Evolutionary conservation across 768 basidiomycete species (phyloP).

Genomic region (Leucocoprinus leucothites): DNA sequence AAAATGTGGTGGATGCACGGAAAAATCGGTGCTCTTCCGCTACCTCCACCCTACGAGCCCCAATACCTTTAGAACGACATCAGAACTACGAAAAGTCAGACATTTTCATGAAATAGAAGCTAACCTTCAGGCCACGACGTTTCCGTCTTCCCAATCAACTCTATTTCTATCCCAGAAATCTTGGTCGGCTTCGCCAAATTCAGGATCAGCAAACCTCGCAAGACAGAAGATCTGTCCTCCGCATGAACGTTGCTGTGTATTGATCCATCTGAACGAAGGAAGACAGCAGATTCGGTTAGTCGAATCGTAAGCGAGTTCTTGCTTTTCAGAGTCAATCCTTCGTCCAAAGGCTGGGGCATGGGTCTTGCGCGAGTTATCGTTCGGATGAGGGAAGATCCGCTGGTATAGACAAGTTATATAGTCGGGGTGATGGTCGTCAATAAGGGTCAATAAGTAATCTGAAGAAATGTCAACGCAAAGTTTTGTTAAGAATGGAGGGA

Average conservation of each 20-base stretch:
- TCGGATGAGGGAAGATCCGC: background rate
- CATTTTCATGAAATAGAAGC: conserved; percentile 19
- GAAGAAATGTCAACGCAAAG: too few relatives aligned
- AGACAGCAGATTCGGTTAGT: conserved; percentile 73
- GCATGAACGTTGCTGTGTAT: conserved; percentile 19
- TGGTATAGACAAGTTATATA: background rate
- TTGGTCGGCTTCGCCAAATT: conserved; percentile 71
- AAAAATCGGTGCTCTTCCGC: conserved; percentile 77
- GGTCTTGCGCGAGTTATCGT: background rate
- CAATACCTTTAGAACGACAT: conserved; percentile 45
- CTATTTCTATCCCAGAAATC: conserved; percentile 82
- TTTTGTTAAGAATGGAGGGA: too few relatives aligned
- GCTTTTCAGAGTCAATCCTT: conserved; percentile 13
- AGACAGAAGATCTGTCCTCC: conserved; percentile 43
- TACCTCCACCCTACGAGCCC: conserved; percentile 70
- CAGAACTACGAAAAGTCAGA: background rate
- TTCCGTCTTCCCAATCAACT: conserved; percentile 66
- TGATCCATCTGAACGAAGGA: conserved; percentile 51
- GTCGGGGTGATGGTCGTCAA: background rate
- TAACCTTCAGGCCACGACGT: conserved; percentile 88
- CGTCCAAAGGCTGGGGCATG: background rate
- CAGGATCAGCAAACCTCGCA: conserved; percentile 62
- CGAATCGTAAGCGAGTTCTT: conserved; percentile 52
- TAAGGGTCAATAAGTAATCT: background rate
- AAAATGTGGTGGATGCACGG: conserved; percentile 68